phyloP scores from a whole-genome alignment of 192 early-diverging fungal genomes.

The Mortierella antarctica region DNA sequence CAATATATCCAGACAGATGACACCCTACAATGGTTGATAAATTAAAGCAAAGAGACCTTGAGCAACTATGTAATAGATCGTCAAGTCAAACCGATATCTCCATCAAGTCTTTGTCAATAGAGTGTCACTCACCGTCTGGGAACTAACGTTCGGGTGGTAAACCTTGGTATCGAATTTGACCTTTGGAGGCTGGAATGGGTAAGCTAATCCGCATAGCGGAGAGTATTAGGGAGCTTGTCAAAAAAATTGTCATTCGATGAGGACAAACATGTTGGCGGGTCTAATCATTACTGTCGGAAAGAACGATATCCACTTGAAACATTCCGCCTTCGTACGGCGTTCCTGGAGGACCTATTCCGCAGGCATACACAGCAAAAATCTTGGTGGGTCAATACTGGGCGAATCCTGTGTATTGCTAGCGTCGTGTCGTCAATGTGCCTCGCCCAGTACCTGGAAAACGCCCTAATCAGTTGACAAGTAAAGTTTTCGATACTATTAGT shows the following conservation, averaged over 20 bases:
- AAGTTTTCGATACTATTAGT: neutral
- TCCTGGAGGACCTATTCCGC: constrained; percentile 34
- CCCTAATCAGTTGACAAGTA: constrained; percentile 4
- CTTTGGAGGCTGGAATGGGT: constrained; percentile 63
- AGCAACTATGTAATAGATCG: neutral
- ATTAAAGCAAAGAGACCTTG: neutral
- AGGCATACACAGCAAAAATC: neutral
- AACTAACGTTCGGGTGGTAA: constrained; percentile 67
- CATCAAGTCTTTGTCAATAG: neutral
- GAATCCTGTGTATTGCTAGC: neutral
- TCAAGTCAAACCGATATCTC: neutral
- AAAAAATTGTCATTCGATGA: neutral
- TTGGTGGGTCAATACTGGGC: neutral
- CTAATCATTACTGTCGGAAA: constrained; percentile 27
- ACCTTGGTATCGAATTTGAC: constrained; percentile 64
- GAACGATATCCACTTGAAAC: constrained; percentile 44
- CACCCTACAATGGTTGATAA: constrained; percentile 23
- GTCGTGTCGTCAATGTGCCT: neutral
- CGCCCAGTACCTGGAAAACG: constrained; percentile 32
- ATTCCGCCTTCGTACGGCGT: constrained; percentile 49
- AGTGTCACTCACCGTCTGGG: constrained; percentile 56
- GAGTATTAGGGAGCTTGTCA: neutral
- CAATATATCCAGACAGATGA: constrained; percentile 66
- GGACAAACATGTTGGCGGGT: neutral
- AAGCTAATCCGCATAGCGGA: constrained; percentile 18